A percentile compares a stretch with the other conserved stretches of the same genome.
These are phyloP conservation scores for Pestalotiopsis fici DNA, from an alignment of 2,329 filamentous ascomycete species.

Conservation along the genomic window DNA sequence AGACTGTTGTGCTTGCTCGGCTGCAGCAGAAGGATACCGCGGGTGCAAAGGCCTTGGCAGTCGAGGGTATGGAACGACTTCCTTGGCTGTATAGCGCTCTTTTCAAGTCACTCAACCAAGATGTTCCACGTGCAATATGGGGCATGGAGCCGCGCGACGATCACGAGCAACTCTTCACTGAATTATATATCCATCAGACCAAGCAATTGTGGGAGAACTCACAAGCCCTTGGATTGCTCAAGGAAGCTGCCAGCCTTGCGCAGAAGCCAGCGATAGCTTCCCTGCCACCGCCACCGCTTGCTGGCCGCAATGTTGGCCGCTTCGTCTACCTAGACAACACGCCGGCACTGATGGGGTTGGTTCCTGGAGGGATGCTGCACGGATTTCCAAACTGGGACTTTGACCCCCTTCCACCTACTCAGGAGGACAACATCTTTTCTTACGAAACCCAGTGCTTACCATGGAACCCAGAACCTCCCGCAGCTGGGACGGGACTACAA, in stretches of 20 bases:
- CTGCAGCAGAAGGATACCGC: slow-evolving; percentile 68
- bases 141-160: slow-evolving; percentile 68
- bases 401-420: slow-evolving; percentile 76
- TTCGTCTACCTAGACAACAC: slow-evolving; percentile 80
- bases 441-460: slow-evolving; percentile 41
- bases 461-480: slow-evolving; percentile 35
- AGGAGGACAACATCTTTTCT: slow-evolving; percentile 54
- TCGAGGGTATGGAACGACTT: slow-evolving; percentile 67
- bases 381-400: slow-evolving; percentile 72
- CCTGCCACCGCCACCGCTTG: slow-evolving; percentile 37
- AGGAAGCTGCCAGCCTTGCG: slow-evolving; percentile 65
- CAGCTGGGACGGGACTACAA: slow-evolving; percentile 3
- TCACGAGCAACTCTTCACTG: slow-evolving; percentile 68
- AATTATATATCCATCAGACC: slow-evolving; percentile 73
- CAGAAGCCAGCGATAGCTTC: slow-evolving; percentile 40
- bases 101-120: slow-evolving; percentile 78
- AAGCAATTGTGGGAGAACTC: slow-evolving; percentile 87
- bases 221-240: slow-evolving; percentile 67
- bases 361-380: slow-evolving; percentile 67
- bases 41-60: slow-evolving; percentile 66
- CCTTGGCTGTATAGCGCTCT: slow-evolving; percentile 85
- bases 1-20: slow-evolving; percentile 76
- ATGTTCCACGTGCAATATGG: slow-evolving; percentile 81
- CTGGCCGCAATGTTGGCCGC: slow-evolving; percentile 61
- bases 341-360: slow-evolving; percentile 67